A percentile compares a stretch with the other conserved stretches of the same genome.
phyloP scores from a whole-genome alignment of 306 rosid species.

The Vigna mungo region DNA sequence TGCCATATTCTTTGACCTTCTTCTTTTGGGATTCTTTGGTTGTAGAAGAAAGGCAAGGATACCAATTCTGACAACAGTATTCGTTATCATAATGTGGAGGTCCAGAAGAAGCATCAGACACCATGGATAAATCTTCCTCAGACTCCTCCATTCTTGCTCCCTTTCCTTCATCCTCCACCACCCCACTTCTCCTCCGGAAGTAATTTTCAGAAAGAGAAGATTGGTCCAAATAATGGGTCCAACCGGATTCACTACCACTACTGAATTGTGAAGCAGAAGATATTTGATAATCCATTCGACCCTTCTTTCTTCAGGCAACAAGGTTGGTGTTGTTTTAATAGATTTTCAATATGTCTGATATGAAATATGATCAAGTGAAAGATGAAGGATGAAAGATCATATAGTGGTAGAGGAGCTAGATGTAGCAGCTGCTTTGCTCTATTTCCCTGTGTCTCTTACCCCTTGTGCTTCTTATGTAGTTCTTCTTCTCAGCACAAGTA shows the following conservation, averaged over 20 bases:
- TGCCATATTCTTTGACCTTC: slow-evolving; percentile 56
- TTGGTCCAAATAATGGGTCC: slow-evolving; percentile 87
- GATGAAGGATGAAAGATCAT: slow-evolving; percentile 9
- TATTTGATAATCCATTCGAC: slow-evolving; percentile 57
- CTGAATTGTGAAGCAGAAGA: slow-evolving; percentile 68
- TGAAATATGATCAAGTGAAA: slow-evolving; percentile 37
- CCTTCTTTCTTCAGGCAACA: slow-evolving; percentile 32
- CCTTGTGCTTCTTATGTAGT: slow-evolving; percentile 38
- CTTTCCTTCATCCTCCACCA: slow-evolving; percentile 40
- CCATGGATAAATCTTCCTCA: slow-evolving; percentile 80
- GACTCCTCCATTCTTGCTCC: slow-evolving; percentile 45
- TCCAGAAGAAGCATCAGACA: slow-evolving; percentile 95
- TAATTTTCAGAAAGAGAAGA: slow-evolving; percentile 59
- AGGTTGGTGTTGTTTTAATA: slow-evolving; percentile 17
- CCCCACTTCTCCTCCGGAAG: slow-evolving; percentile 34
- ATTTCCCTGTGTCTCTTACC: slow-evolving; percentile 23
- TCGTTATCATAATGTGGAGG: slow-evolving; percentile 72
- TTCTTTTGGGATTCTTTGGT: slow-evolving; percentile 48
- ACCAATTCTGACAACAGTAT: slow-evolving; percentile 50
- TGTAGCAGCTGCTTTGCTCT: slow-evolving; percentile 28
- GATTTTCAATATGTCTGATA: slow-evolving; percentile 23
- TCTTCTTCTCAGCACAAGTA: slow-evolving; percentile 37
- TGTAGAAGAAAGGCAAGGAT: slow-evolving; percentile 43
- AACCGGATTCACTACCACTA: slow-evolving; percentile 87
- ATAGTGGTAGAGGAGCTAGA: slow-evolving; percentile 14